These are phyloP conservation scores for Volvariella volvacea DNA, from an alignment of 1,284 basidiomycete genomes.

Conservation along the genomic window DNA sequence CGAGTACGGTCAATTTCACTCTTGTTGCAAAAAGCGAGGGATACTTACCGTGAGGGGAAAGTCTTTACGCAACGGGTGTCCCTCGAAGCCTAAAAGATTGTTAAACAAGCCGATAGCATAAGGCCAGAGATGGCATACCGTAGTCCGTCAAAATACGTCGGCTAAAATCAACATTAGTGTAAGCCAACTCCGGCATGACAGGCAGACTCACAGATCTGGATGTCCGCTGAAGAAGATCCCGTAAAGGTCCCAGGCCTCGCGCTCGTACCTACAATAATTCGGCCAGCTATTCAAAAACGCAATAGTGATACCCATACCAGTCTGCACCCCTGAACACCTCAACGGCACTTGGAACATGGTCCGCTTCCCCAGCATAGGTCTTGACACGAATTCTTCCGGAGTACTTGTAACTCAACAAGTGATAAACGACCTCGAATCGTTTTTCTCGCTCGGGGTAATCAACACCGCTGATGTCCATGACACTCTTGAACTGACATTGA, in stretches of 20 bases:
- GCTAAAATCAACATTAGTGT: conserved; percentile 31
- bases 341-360: conserved; percentile 83
- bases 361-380: conserved; percentile 96
- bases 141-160: conserved; percentile 98
- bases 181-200: background rate
- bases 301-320: conserved; percentile 68
- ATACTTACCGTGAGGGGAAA: conserved; percentile 85
- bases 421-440: conserved; percentile 97
- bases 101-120: conserved; percentile 10
- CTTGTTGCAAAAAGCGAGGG: no score
- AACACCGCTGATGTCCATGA: conserved; percentile 93
- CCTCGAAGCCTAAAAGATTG: conserved; percentile 76
- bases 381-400: conserved; percentile 90
- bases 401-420: conserved; percentile 79
- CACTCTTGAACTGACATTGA: conserved; percentile 90
- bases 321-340: conserved; percentile 88
- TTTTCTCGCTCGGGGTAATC: conserved; percentile 93
- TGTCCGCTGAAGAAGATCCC: conserved; percentile 97
- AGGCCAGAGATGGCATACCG: conserved; percentile 39
- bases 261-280: conserved; percentile 69
- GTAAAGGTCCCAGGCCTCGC: conserved; percentile 97
- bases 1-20: conserved; percentile 4
- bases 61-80: conserved; percentile 96
- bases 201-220: conserved; percentile 78
- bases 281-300: background rate